phyloP scores from a whole-genome alignment of 176 grass and related monocot species.

The Eremochloa ophiuroides region DNA sequence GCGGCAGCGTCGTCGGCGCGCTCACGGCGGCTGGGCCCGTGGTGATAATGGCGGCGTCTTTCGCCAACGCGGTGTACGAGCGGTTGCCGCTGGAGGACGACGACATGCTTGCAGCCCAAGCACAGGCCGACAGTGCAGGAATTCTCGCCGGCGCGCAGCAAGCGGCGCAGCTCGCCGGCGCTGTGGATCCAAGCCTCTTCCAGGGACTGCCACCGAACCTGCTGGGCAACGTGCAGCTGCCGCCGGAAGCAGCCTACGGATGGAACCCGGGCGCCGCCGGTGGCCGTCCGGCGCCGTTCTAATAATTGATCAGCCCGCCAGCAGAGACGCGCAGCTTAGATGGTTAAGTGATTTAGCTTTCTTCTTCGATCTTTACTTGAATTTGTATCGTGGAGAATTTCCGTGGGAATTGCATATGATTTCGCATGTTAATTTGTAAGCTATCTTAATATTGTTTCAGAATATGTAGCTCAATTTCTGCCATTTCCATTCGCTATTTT shows the following conservation, averaged over 20 bases:
- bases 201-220: constrained; percentile 75
- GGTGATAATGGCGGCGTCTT: constrained; percentile 84
- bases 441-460: constrained; percentile 30
- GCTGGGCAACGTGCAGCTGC: constrained; percentile 74
- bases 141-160: constrained; percentile 36
- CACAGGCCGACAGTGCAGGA: constrained; percentile 41
- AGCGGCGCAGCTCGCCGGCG: constrained; percentile 37
- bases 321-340: constrained; percentile 12
- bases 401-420: constrained; percentile 36
- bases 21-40: constrained; percentile 56
- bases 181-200: constrained; percentile 54
- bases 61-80: constrained; percentile 80
- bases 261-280: constrained; percentile 37
- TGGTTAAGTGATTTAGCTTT: constrained; percentile 45
- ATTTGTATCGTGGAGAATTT: constrained; percentile 14
- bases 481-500: constrained; percentile 9
- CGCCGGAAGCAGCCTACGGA: constrained; percentile 47
- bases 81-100: constrained; percentile 74
- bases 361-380: constrained; percentile 20
- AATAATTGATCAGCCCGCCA: not conserved
- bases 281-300: constrained; percentile 37
- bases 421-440: constrained; percentile 28
- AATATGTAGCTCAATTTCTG: constrained; percentile 26
- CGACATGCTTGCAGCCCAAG: constrained; percentile 48
- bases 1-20: constrained; percentile 68